Evolutionary conservation across 2,329 filamentous ascomycete genomes (phyloP).

Genomic region (Massarina eburnea): DNA sequence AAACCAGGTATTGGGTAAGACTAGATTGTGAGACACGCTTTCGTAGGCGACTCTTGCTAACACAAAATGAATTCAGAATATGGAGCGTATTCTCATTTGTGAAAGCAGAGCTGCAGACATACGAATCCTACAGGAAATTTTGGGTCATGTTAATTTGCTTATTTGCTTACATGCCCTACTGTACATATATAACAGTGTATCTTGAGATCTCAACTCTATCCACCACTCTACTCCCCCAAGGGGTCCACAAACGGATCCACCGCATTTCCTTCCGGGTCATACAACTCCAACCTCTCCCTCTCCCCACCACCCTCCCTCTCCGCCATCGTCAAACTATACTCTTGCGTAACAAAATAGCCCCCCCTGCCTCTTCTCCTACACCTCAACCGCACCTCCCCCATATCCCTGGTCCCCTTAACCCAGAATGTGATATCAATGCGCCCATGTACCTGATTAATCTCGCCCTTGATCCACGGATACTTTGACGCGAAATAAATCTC

Average conservation of each 20-base stretch:
- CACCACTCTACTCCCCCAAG: conserved; percentile 20
- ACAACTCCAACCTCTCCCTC: conserved; percentile 70
- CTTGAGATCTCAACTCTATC: not conserved
- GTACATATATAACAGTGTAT: no score
- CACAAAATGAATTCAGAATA: no score
- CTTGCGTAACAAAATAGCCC: conserved; percentile 79
- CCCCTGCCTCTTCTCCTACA: conserved; percentile 70
- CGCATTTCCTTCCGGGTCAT: conserved; percentile 60
- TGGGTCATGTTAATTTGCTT: no score
- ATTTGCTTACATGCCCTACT: no score
- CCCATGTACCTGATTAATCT: conserved; percentile 93
- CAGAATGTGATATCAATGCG: conserved; percentile 83
- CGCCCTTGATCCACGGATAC: conserved; percentile 54
- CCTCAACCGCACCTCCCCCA: conserved; percentile 77
- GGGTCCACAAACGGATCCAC: conserved; percentile 63
- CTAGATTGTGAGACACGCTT: no score
- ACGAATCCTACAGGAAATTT: no score
- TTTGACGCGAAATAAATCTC: conserved; percentile 54
- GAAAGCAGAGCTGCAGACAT: no score
- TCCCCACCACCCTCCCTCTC: conserved; percentile 66
- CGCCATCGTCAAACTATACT: conserved; percentile 80
- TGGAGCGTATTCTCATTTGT: no score
- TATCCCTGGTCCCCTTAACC: conserved; percentile 75
- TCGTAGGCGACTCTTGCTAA: no score
- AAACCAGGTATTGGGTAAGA: no score